These are phyloP conservation scores for Cyberlindnera suaveolens DNA, from an alignment of 805 yeast species.

Conservation along the genomic window DNA sequence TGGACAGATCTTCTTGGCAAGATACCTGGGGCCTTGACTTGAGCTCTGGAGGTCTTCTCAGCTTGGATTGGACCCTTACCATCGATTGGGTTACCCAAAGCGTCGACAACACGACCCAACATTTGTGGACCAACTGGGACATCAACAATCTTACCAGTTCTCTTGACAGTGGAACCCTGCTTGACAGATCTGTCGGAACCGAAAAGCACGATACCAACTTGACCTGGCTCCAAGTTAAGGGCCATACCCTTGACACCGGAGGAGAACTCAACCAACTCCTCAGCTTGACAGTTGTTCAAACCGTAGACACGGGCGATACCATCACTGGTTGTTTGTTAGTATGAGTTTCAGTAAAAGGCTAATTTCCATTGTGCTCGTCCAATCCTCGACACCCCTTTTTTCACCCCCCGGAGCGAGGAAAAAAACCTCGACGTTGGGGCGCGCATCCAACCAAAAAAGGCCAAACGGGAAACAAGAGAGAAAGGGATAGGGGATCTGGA, in stretches of 20 bases:
- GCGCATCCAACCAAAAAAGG: too few species aligned
- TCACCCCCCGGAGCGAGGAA: not conserved
- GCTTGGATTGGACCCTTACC: constrained; percentile 98
- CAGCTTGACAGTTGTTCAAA: constrained; percentile 99
- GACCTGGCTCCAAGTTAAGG: constrained; percentile 99
- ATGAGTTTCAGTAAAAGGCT: constrained; percentile 7
- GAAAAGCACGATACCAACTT: constrained; percentile 99
- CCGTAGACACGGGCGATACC: constrained; percentile 99
- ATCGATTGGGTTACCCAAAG: constrained; percentile 98
- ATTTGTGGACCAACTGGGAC: constrained; percentile 98
- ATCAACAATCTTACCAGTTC: constrained; percentile 99
- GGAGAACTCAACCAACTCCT: constrained; percentile 98
- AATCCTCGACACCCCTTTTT: not conserved
- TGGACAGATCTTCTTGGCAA: constrained; percentile 97
- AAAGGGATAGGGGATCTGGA: too few species aligned
- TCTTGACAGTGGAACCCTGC: constrained; percentile 99
- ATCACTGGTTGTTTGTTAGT: constrained; percentile 64
- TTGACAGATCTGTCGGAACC: constrained; percentile 98
- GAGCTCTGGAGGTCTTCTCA: constrained; percentile 85
- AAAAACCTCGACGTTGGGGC: not conserved
- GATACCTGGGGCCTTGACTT: constrained; percentile 99
- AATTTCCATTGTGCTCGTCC: not conserved
- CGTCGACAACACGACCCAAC: constrained; percentile 99
- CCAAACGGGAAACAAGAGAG: too few species aligned
- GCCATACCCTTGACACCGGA: constrained; percentile 99